A percentile compares a stretch with the other conserved stretches of the same genome.
phyloP scores from a whole-genome alignment of 2,329 filamentous ascomycete genomes.

The Bipolaris zeicola region DNA sequence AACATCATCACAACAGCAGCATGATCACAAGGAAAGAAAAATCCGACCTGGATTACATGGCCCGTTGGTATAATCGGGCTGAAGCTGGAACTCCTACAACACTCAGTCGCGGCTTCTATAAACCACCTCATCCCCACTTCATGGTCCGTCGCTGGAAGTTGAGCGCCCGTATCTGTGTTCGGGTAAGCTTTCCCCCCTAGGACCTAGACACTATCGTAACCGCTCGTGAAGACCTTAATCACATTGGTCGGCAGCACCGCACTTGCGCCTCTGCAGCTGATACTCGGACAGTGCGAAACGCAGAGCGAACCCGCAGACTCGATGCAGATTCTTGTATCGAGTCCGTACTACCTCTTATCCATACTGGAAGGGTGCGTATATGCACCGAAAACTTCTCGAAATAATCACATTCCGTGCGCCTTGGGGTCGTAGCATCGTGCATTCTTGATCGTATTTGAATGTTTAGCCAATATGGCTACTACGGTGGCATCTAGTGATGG shows the following conservation, averaged over 20 bases:
- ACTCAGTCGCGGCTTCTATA: background rate
- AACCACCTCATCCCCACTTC: background rate
- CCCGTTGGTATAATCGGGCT: slow-evolving; percentile 24
- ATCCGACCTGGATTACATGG: slow-evolving; percentile 35
- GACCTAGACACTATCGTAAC: background rate
- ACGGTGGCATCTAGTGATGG: background rate
- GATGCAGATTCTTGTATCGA: background rate
- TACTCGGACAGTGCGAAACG: background rate
- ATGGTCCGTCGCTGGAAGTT: background rate
- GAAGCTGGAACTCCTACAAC: slow-evolving; percentile 23
- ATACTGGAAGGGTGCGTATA: background rate
- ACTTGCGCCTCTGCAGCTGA: background rate
- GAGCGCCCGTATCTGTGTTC: background rate
- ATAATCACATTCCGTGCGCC: background rate
- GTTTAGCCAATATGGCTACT: background rate
- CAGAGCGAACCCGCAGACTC: background rate
- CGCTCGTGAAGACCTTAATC: background rate
- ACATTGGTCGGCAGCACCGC: background rate
- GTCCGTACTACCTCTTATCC: background rate
- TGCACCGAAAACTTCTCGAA: background rate
- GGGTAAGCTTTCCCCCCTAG: background rate
- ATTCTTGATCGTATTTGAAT: background rate
- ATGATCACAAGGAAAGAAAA: slow-evolving; percentile 27
- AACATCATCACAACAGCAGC: slow-evolving; percentile 32
- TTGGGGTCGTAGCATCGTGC: background rate